These are phyloP conservation scores for Cryptococcus deneoformans DNA, from an alignment of 1,284 basidiomycete genomes.

Conservation along the genomic window DNA sequence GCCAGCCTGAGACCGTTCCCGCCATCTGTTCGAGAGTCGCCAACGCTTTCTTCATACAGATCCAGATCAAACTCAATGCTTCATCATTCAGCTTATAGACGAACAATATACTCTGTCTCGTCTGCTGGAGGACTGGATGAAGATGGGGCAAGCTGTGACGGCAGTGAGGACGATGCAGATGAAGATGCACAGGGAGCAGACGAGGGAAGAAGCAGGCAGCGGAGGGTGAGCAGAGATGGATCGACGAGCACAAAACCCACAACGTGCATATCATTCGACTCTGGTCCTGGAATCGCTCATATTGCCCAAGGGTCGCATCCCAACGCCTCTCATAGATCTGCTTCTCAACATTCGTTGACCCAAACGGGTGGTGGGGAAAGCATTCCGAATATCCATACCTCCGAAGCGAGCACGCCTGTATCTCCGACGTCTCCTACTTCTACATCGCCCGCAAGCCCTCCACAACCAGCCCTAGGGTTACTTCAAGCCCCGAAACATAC, in stretches of 20 bases:
- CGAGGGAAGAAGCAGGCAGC: not conserved
- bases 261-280: slow-evolving; percentile 82
- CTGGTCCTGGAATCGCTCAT: slow-evolving; percentile 74
- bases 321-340: not conserved
- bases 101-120: slow-evolving; percentile 7
- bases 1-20: slow-evolving; percentile 82
- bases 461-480: not conserved
- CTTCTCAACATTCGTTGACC: slow-evolving; percentile 3
- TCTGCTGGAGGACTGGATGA: slow-evolving; percentile 2
- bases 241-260: slow-evolving; percentile 87
- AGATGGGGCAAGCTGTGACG: slow-evolving; percentile 1
- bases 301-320: slow-evolving; percentile 77
- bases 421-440: not conserved
- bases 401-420: not conserved
- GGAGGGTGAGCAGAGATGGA: slow-evolving; percentile 6
- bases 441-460: not conserved
- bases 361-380: not conserved
- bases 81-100: not conserved
- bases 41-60: slow-evolving; percentile 57
- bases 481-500: slow-evolving; percentile 83
- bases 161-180: slow-evolving; percentile 20
- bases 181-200: slow-evolving; percentile 1
- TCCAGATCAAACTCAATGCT: slow-evolving; percentile 53
- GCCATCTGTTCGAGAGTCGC: slow-evolving; percentile 77
- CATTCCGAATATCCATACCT: slow-evolving; percentile 8